A percentile compares a stretch with the other conserved stretches of the same genome.
These are phyloP conservation scores for Hordeum pubiflorum DNA, from an alignment of 202 grass and related monocot species.

Conservation along the genomic window DNA sequence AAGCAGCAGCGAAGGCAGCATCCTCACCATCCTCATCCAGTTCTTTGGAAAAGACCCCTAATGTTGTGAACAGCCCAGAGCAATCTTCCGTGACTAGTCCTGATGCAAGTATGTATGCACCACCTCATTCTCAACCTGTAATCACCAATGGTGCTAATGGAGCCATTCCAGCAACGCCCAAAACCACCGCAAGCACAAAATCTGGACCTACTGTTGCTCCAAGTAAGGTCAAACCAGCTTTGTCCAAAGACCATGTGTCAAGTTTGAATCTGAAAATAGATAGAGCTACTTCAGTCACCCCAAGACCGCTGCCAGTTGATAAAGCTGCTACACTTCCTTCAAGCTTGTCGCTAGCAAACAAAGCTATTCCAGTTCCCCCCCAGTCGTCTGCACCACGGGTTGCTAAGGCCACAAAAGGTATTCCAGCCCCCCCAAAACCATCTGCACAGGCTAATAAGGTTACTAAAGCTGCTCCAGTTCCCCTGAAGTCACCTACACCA, in stretches of 20 bases:
- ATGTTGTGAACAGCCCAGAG: conserved; percentile 22
- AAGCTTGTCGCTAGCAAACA: not conserved
- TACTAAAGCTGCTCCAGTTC: conserved; percentile 20
- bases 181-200: conserved; percentile 21
- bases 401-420: conserved; percentile 4
- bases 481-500: conserved; percentile 28
- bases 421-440: conserved; percentile 14
- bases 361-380: not conserved
- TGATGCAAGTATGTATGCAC: conserved; percentile 15
- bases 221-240: conserved; percentile 26
- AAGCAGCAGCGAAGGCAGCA: conserved; percentile 38
- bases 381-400: not conserved
- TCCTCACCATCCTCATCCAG: conserved; percentile 31
- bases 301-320: conserved; percentile 22
- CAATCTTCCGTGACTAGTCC: conserved; percentile 17
- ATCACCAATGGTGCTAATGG: not conserved
- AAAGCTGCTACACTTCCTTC: conserved; percentile 11
- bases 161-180: conserved; percentile 14
- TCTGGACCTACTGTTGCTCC: conserved; percentile 18
- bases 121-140: conserved; percentile 14
- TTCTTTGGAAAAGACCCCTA: conserved; percentile 40
- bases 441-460: conserved; percentile 8
- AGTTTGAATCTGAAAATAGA: conserved; percentile 27
- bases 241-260: conserved; percentile 27
- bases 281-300: conserved; percentile 18